These are phyloP conservation scores for Lepidium campestre DNA, from an alignment of 441 rosid species.

Conservation along the genomic window DNA sequence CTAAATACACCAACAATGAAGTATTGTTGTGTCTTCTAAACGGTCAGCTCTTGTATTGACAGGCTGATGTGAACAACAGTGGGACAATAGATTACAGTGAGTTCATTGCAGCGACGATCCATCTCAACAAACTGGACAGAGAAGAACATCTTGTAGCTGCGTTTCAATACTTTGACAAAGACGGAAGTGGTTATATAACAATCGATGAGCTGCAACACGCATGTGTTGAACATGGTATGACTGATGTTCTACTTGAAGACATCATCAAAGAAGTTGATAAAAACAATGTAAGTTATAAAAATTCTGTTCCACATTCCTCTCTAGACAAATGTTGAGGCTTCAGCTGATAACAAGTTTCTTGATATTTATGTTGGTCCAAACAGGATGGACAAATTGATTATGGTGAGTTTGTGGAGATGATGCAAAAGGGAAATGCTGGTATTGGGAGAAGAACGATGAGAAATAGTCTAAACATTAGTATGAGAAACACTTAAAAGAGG, in stretches of 20 bases:
- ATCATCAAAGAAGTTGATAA: constrained; percentile 91
- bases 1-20: neutral
- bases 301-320: neutral
- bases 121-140: constrained; percentile 87
- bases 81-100: constrained; percentile 96
- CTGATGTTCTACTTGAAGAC: constrained; percentile 84
- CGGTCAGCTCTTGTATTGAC: neutral
- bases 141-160: constrained; percentile 98
- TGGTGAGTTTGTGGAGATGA: constrained; percentile 93
- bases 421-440: constrained; percentile 92
- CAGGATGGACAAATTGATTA: constrained; percentile 97
- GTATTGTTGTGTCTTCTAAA: neutral
- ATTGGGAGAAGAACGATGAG: constrained; percentile 95
- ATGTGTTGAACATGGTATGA: constrained; percentile 86
- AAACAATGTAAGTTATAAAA: constrained; percentile 49
- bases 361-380: neutral
- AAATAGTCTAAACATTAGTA: constrained; percentile 86
- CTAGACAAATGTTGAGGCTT: neutral
- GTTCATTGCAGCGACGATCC: constrained; percentile 95
- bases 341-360: neutral
- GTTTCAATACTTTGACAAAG: constrained; percentile 91
- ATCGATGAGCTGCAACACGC: constrained; percentile 98
- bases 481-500: constrained; percentile 58
- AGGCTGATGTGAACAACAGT: constrained; percentile 99
- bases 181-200: constrained; percentile 88